Conservation (phyloP, 2,329 filamentous ascomycete genomes). For the Talaromyces sp. region DNA sequence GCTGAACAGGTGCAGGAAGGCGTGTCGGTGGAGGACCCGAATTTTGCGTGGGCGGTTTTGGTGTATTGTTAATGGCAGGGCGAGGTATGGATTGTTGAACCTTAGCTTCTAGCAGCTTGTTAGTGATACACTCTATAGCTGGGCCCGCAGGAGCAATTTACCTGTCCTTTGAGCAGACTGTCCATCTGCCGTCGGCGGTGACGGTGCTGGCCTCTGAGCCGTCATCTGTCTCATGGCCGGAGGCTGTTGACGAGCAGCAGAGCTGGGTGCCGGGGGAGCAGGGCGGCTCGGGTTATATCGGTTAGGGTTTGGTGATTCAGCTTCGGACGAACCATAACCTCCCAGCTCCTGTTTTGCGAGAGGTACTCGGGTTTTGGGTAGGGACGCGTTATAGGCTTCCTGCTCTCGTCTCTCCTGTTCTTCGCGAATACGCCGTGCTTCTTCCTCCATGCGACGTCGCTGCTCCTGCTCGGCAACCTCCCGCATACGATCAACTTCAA, state of each 20-base stretch:
- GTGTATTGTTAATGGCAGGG: constrained; percentile 41
- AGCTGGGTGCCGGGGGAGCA: constrained; percentile 68
- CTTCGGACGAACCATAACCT: constrained; percentile 55
- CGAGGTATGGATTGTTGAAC: constrained; percentile 39
- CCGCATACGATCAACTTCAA: constrained; percentile 44
- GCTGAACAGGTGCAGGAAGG: constrained; percentile 52
- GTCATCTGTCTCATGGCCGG: constrained; percentile 52
- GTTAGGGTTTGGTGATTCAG: constrained; percentile 32
- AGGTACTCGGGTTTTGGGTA: constrained; percentile 75
- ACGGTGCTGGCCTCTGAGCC: constrained; percentile 78
- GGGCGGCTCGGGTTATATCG: constrained; percentile 83
- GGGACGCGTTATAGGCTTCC: constrained; percentile 82
- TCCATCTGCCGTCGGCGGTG: constrained; percentile 50
- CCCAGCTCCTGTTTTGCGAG: constrained; percentile 87
- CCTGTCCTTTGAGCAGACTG: constrained; percentile 28
- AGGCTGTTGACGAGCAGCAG: constrained; percentile 42
- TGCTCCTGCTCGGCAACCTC: constrained; percentile 54
- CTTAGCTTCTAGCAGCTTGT: constrained; percentile 23
- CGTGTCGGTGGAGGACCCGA: constrained; percentile 49
- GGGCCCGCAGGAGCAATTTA: neutral
- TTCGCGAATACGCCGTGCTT: constrained; percentile 45
- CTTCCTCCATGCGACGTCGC: constrained; percentile 48
- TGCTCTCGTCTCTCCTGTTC: constrained; percentile 69
- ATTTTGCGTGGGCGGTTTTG: constrained; percentile 32
- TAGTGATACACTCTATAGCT: neutral